These are phyloP conservation scores for Phenoliferia sp. DNA, from an alignment of 1,284 basidiomycete species.

Conservation along the genomic window DNA sequence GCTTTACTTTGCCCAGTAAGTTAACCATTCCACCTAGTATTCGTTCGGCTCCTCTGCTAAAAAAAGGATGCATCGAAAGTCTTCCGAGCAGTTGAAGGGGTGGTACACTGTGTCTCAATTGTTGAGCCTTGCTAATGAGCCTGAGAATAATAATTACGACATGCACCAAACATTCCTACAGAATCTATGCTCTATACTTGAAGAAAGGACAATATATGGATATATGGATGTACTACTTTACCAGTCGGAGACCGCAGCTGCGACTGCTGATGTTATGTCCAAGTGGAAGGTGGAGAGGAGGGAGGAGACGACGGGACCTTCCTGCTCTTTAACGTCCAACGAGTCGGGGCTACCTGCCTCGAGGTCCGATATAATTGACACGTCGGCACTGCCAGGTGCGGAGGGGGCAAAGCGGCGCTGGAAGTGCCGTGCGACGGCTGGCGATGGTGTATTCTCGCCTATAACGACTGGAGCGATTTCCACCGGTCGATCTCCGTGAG, in stretches of 20 bases:
- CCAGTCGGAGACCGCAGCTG: constrained; percentile 47
- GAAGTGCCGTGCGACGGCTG: neutral
- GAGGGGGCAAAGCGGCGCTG: neutral
- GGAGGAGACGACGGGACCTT: constrained; percentile 44
- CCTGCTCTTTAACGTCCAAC: neutral
- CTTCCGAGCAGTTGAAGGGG: no score
- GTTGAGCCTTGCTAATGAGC: no score
- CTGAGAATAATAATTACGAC: no score
- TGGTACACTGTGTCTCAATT: no score
- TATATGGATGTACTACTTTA: no score
- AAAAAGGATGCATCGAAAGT: no score
- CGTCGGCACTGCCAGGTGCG: neutral
- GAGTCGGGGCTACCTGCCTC: neutral
- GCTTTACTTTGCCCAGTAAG: no score
- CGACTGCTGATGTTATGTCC: constrained; percentile 67
- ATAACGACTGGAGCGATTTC: constrained; percentile 58
- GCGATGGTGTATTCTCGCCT: neutral
- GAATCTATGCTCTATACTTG: no score
- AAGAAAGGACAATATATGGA: no score
- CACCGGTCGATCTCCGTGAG: constrained; percentile 44
- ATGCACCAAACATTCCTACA: no score
- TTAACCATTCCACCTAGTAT: no score
- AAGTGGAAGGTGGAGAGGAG: constrained; percentile 84
- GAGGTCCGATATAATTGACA: neutral
- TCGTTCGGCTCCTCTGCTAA: no score